phyloP scores from a whole-genome alignment of 768 basidiomycete species.

The Xerocomellus intermedius region DNA sequence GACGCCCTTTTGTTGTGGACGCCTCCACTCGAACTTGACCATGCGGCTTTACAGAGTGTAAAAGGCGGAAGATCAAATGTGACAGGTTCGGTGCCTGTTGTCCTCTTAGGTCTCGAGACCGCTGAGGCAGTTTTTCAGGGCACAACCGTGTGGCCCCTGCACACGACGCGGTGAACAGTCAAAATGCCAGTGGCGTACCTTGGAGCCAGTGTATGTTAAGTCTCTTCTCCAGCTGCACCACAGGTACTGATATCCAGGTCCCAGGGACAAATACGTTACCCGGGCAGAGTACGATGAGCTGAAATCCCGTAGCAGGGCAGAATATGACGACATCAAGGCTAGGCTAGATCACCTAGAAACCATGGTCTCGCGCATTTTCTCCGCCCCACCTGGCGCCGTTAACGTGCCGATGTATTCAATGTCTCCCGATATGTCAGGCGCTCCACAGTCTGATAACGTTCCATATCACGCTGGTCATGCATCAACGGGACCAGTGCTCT shows the following conservation, averaged over 20 bases:
- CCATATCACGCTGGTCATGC: slow-evolving; percentile 30
- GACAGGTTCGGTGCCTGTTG: slow-evolving; percentile 56
- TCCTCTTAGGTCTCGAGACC: slow-evolving; percentile 1
- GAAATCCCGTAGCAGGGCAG: slow-evolving; percentile 44
- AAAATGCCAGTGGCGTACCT: slow-evolving; percentile 80
- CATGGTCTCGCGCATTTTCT: slow-evolving; percentile 44
- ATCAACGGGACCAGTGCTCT: slow-evolving; percentile 26
- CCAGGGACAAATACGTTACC: slow-evolving; percentile 78
- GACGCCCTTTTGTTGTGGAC: background rate
- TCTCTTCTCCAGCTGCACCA: background rate
- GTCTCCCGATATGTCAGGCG: slow-evolving; percentile 30
- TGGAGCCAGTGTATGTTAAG: slow-evolving; percentile 71
- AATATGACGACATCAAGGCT: slow-evolving; percentile 56
- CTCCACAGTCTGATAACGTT: slow-evolving; percentile 25
- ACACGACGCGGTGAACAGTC: slow-evolving; percentile 74
- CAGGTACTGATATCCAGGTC: slow-evolving; percentile 13
- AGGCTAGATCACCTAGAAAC: slow-evolving; percentile 62
- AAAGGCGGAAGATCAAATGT: slow-evolving; percentile 85
- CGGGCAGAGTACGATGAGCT: slow-evolving; percentile 77
- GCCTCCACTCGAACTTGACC: slow-evolving; percentile 2
- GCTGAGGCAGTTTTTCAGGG: slow-evolving; percentile 42
- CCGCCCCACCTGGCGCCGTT: slow-evolving; percentile 28
- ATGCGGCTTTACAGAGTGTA: slow-evolving; percentile 58
- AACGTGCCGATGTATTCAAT: slow-evolving; percentile 32
- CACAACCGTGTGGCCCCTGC: slow-evolving; percentile 81